Evolutionary conservation across 2,329 filamentous ascomycete genomes (phyloP), one percentile per base, ranked within the genome.

Genomic region (Dichotomopilus funicola): DNA sequence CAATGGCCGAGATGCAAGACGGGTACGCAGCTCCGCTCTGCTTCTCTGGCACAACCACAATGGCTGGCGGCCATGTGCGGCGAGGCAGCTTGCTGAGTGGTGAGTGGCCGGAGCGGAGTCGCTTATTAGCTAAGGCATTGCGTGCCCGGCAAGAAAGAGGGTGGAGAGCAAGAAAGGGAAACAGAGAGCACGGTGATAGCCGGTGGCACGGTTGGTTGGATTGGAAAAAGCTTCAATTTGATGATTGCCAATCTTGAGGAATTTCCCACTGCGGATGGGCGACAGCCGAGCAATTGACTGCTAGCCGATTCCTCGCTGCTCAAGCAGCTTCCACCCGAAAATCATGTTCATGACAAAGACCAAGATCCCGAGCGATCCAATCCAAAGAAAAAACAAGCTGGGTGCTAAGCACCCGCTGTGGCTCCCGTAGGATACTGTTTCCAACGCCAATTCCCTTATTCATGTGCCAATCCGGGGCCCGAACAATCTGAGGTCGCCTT

Each of bases 201-300:
- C 9, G 19, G 13, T 42, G 38, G 35, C 40, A 36, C 46, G 44
- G 48, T 56, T 54, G 57, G 47, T 48, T 53, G 54, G 58, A 55
- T 51, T 58, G 55, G 55, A 53, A 58, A 55, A 41, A 40, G 48
- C 37, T 58, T 53, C 50, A 53, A 55, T 34, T 56, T 58, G 58
- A 56, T 56, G 44, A 56, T 54, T 53, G 53, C 41, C 58, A 58
- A 58, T 60, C 55, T 55, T 19, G 34, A 53, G 19, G 43, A 45
- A 42, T 41, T 59, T 36, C 43, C 43, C 46, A 36, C 41, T n/a
- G 37, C 42, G 40, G 19, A 9, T 51, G 50, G 44, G 34, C 19
- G 27, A 38, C 46, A 44, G 44, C 37, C 10, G n/a, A 44, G n/a
- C 42, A 46, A 41, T 35, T 12, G 43, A 41, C 44, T 37, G 53